Percentiles rank a stretch among this genome's conserved stretches.
These are phyloP conservation scores for Pleodorina starrii DNA, from an alignment of 139 green algal species.

Conservation along the genomic window DNA sequence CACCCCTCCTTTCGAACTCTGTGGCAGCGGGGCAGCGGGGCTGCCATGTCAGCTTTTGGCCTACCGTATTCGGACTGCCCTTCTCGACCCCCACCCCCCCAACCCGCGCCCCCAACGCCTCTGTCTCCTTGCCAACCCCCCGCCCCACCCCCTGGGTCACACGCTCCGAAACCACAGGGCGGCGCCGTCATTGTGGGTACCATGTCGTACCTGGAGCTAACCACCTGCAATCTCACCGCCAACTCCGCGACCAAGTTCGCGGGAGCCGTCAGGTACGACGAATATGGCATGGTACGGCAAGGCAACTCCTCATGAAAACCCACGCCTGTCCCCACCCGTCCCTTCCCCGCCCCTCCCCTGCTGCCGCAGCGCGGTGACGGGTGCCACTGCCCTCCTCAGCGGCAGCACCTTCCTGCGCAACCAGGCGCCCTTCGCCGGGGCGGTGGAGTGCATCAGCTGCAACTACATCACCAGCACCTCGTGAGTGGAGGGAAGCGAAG, in stretches of 20 bases:
- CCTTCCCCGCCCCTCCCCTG: background rate
- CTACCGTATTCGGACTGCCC: no score
- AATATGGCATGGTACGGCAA: background rate
- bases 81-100: no score
- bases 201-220: background rate
- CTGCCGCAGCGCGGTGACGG: background rate
- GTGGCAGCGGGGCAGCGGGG: no score
- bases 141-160: no score
- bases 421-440: background rate
- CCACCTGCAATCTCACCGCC: background rate
- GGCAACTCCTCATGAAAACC: no score
- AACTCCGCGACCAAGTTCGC: slow-evolving; percentile 7
- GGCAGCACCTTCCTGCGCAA: background rate
- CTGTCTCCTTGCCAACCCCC: no score
- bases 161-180: slow-evolving; percentile 10
- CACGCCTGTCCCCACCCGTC: background rate
- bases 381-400: background rate
- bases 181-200: background rate
- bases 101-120: no score
- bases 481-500: no score
- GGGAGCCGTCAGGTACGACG: slow-evolving; percentile 12
- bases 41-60: no score
- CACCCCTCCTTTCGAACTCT: no score
- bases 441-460: slow-evolving; percentile 29
- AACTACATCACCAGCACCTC: background rate